Conservation (phyloP, 129 eudicot genomes). For the Apium graveolens region DNA sequence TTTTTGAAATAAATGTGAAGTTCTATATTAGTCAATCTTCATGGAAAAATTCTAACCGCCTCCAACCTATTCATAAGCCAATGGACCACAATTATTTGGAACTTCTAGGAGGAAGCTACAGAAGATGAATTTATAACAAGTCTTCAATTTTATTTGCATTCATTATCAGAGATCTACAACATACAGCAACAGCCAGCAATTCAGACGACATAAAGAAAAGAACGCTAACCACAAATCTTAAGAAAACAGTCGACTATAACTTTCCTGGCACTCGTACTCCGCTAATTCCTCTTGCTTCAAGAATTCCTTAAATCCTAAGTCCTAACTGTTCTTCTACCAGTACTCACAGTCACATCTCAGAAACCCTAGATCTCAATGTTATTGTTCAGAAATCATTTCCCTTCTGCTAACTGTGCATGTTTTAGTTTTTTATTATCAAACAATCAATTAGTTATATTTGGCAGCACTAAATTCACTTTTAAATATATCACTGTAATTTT, state of each 20-base stretch:
- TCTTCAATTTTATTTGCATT: not conserved
- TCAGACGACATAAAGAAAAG: not conserved
- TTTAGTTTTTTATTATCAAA: not conserved
- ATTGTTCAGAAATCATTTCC: not conserved
- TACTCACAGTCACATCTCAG: not conserved
- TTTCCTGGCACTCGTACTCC: not conserved
- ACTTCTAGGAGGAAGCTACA: not conserved
- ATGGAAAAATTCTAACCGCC: not conserved
- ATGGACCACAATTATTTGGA: not conserved
- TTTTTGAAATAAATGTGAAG: no score
- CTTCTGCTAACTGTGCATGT: not conserved
- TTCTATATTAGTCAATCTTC: not conserved
- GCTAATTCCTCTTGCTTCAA: not conserved
- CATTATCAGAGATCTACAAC: not conserved
- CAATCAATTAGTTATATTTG: not conserved
- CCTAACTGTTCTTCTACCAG: not conserved
- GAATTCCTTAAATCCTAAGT: not conserved
- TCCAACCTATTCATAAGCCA: not conserved
- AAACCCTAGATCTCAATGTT: not conserved
- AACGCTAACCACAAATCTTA: not conserved
- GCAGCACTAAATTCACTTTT: not conserved
- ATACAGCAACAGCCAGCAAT: not conserved
- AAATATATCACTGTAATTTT: not conserved
- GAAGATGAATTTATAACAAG: not conserved
- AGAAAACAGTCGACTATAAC: not conserved